Percentiles rank a stretch among this genome's conserved stretches.
Conservation (phyloP, 768 basidiomycete genomes). For the Podaxis rugospora region DNA sequence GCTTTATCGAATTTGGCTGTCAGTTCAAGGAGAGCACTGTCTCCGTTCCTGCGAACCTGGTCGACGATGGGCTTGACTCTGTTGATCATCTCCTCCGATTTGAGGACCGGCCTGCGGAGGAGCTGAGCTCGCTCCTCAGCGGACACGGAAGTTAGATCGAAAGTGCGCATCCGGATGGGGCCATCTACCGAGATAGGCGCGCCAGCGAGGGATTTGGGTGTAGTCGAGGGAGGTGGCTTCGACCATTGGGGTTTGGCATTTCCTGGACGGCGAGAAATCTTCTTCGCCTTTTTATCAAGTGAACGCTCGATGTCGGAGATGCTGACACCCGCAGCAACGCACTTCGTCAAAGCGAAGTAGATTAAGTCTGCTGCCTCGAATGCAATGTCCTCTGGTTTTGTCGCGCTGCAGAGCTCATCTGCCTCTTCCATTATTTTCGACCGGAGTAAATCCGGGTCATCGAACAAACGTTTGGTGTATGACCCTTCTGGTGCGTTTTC, state of each 20-base stretch:
- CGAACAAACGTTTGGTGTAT: slow-evolving; percentile 86
- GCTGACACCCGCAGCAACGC: slow-evolving; percentile 76
- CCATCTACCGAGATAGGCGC: slow-evolving; percentile 23
- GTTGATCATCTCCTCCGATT: slow-evolving; percentile 81
- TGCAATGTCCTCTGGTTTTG: slow-evolving; percentile 75
- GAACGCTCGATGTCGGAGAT: slow-evolving; percentile 81
- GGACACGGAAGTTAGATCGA: slow-evolving; percentile 47
- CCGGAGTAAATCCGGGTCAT: slow-evolving; percentile 72
- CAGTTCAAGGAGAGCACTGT: slow-evolving; percentile 79
- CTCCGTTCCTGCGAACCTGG: slow-evolving; percentile 78
- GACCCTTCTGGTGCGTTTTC: slow-evolving; percentile 81
- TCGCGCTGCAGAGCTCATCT: slow-evolving; percentile 87
- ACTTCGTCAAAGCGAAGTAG: slow-evolving; percentile 88
- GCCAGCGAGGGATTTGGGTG: slow-evolving; percentile 16
- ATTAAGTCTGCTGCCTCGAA: slow-evolving; percentile 95
- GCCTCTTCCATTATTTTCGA: slow-evolving; percentile 99
- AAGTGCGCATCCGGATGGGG: slow-evolving; percentile 76
- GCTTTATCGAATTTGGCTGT: slow-evolving; percentile 94
- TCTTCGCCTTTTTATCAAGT: slow-evolving; percentile 81
- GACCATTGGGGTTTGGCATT: slow-evolving; percentile 88
- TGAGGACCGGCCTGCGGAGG: slow-evolving; percentile 86
- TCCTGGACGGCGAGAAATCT: slow-evolving; percentile 82
- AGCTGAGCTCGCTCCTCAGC: slow-evolving; percentile 58
- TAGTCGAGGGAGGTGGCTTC: slow-evolving; percentile 13
- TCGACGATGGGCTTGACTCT: slow-evolving; percentile 95